Base-by-base conservation (phyloP, 1,284 basidiomycete genomes). In the Porodaedalea pini region DNA sequence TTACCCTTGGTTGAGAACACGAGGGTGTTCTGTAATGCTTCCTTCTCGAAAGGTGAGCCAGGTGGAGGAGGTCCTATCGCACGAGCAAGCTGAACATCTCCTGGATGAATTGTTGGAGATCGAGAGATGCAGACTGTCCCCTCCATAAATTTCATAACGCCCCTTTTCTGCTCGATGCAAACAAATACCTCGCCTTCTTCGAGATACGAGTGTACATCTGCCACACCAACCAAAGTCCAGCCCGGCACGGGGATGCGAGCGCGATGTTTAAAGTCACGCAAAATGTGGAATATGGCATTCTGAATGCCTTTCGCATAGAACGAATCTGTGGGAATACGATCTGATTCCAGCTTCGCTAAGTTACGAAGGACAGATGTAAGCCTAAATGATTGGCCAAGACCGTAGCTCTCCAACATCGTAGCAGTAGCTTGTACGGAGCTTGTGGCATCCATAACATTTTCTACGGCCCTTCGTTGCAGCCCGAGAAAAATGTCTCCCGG, bases 181-280 rank as follows among this genome's bases (percentile, higher is more conserved):
- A 77, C 80, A 63, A 84, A 88, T 3, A 87, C 77, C 61, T 88
- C 73, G 2, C 73, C 75, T 57, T 77, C 75, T 41, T 72, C 29
- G 8, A 87, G 73, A 54, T 72, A 78, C 2, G 71, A 67, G 59
- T 84, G 78, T 0, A 81, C 72, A 64, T 88, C 86, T 2, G 85
- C 83, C 3, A 88, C 78, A 0, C 86, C 87, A 3, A 88, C 85
- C 1, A 89, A 66, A 0, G 82, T 88, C 74, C 79, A 85, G 2
- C 78, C 81, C 69, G 79, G 78, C 4, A 90, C 73, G 8, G 83
- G 84, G 48, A 90, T 88, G 6, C 86, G 77, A 1, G 85, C 85
- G 53, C 78, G 78, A 57, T 83, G 78, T 64, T 88, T 90, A 19
- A 89, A 73, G 54, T 83, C 75, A 52, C 86, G 77, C 4, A 89